phyloP scores from a whole-genome alignment of 2,329 filamentous ascomycete species.

The Trichoderma atrobrunneum region DNA sequence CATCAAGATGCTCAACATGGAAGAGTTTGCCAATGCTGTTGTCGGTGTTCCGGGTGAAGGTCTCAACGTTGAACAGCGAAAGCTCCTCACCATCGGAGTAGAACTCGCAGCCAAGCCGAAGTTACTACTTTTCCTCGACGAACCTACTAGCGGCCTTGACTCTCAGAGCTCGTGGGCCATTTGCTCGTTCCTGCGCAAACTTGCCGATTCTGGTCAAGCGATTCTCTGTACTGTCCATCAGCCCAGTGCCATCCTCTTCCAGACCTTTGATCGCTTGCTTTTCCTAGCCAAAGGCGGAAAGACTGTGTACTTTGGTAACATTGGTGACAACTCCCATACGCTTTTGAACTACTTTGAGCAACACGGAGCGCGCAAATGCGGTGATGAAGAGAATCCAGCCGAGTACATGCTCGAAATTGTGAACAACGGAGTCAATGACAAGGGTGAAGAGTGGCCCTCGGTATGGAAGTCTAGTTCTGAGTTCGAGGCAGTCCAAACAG shows the following conservation, averaged over 20 bases:
- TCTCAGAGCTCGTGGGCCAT: constrained; percentile 64
- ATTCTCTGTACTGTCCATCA: constrained; percentile 57
- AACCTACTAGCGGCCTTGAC: constrained; percentile 61
- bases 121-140: constrained; percentile 60
- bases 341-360: constrained; percentile 62
- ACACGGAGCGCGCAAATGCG: constrained; percentile 60
- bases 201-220: constrained; percentile 54
- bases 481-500: constrained; percentile 50
- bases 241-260: constrained; percentile 52
- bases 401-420: constrained; percentile 68
- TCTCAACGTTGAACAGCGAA: constrained; percentile 60
- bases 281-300: constrained; percentile 64
- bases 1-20: constrained; percentile 64
- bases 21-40: constrained; percentile 63
- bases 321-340: constrained; percentile 57
- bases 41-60: constrained; percentile 62
- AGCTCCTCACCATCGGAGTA: constrained; percentile 61
- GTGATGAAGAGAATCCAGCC: constrained; percentile 65
- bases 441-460: constrained; percentile 59
- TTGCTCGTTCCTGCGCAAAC: constrained; percentile 58
- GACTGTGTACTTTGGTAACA: constrained; percentile 68
- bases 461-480: constrained; percentile 61
- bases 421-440: constrained; percentile 39
- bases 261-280: constrained; percentile 58
- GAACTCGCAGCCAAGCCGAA: constrained; percentile 56